A percentile compares a stretch with the other conserved stretches of the same genome.
These are phyloP conservation scores for Ascochyta viciae-villosae DNA, from an alignment of 2,329 filamentous ascomycete species.

Conservation along the genomic window DNA sequence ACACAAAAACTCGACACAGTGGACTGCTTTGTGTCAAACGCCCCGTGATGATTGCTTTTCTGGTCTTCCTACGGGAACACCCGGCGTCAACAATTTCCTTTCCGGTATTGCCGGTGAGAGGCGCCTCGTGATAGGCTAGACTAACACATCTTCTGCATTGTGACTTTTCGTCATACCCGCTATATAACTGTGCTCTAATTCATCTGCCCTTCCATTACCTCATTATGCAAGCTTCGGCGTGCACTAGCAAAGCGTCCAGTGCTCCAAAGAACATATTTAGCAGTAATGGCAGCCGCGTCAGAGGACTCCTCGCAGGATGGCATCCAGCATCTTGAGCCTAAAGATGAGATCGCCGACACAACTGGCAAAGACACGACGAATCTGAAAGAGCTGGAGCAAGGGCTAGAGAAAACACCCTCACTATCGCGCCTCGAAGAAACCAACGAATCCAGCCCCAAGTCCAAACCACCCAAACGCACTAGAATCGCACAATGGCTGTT, in stretches of 20 bases:
- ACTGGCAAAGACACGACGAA: not conserved
- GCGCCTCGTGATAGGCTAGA: not conserved
- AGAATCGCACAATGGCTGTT: conserved; percentile 22
- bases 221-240: not conserved
- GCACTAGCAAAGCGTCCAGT: not conserved
- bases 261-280: not conserved
- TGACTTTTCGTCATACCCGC: conserved; percentile 12
- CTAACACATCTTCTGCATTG: not conserved
- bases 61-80: conserved; percentile 6
- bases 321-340: not conserved
- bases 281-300: conserved; percentile 3
- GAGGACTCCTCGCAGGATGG: not conserved
- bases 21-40: too few relatives aligned
- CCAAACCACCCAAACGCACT: not conserved
- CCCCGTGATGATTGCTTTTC: conserved; percentile 2
- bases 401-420: not conserved
- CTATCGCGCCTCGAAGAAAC: not conserved
- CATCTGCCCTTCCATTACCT: not conserved
- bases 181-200: conserved; percentile 9
- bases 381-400: not conserved
- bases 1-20: too few relatives aligned
- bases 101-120: not conserved
- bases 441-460: not conserved
- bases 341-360: conserved; percentile 2
- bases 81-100: conserved; percentile 6